A percentile compares a stretch with the other conserved stretches of the same genome.
Conservation (phyloP, 805 yeast genomes). For the Candida nitratophila region DNA sequence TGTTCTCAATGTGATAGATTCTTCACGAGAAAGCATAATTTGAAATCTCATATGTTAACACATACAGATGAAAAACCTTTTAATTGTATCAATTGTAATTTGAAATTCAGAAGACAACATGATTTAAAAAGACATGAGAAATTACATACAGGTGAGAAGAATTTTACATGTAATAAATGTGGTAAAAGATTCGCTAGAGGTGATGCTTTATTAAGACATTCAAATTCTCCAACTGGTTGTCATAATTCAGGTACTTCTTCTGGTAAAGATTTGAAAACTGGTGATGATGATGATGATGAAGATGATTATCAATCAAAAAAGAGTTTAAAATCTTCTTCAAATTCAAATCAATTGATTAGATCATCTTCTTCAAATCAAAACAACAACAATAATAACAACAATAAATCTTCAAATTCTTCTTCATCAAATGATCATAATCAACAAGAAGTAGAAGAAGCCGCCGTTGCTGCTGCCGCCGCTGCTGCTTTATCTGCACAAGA, state of each 20-base stretch:
- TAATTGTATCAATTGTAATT: slow-evolving; percentile 51
- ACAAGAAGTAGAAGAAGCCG: slow-evolving; percentile 1
- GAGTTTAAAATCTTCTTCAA: too few relatives aligned
- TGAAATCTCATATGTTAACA: slow-evolving; percentile 64
- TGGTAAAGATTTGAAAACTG: not conserved
- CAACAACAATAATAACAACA: not conserved
- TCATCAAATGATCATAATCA: not conserved
- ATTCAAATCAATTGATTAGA: too few relatives aligned
- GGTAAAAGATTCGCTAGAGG: slow-evolving; percentile 62
- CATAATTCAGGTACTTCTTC: not conserved
- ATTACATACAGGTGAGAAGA: slow-evolving; percentile 71
- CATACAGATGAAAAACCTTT: slow-evolving; percentile 63
- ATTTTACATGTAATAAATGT: slow-evolving; percentile 55
- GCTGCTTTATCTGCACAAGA: slow-evolving; percentile 4
- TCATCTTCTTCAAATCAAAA: too few relatives aligned
- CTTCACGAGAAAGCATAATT: slow-evolving; percentile 67
- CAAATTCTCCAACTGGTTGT: slow-evolving; percentile 32
- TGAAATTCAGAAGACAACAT: slow-evolving; percentile 63
- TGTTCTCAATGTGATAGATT: slow-evolving; percentile 58
- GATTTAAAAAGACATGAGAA: slow-evolving; percentile 73
- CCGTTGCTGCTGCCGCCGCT: slow-evolving; percentile 15
- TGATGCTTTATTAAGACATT: slow-evolving; percentile 70
- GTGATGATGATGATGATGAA: too few relatives aligned
- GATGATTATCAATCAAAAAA: too few relatives aligned
- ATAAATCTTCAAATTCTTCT: not conserved